Evolutionary conservation across 306 rosid species (phyloP).

Genomic region (Argentina anserina): DNA sequence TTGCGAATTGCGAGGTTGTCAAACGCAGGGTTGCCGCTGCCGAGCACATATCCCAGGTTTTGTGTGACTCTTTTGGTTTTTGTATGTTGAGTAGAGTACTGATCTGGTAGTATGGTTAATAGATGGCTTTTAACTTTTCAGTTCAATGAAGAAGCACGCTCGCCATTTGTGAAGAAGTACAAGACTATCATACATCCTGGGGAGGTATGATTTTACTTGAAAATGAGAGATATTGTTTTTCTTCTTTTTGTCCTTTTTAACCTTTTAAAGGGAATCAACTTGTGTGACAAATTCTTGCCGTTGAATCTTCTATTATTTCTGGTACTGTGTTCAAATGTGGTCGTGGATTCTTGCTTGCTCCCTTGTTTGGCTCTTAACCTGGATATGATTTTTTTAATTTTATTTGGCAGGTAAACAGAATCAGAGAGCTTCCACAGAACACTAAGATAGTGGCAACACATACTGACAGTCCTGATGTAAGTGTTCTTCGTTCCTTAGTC

Average conservation of each 20-base stretch:
- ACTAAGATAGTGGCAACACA: slow-evolving; percentile 94
- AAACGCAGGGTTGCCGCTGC: slow-evolving; percentile 99
- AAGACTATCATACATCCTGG: slow-evolving; percentile 99
- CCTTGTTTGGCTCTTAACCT: neutral
- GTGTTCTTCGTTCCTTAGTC: slow-evolving; percentile 18
- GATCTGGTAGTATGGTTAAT: neutral
- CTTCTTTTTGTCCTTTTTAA: too few species aligned
- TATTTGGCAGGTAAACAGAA: slow-evolving; percentile 77
- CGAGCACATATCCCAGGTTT: slow-evolving; percentile 94
- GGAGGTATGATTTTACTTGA: slow-evolving; percentile 53
- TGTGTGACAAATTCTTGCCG: neutral
- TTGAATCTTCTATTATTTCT: neutral
- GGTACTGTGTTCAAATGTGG: too few species aligned
- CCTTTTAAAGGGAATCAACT: neutral
- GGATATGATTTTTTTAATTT: neutral
- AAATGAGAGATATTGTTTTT: neutral
- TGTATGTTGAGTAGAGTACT: slow-evolving; percentile 10
- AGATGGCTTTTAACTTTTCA: slow-evolving; percentile 29
- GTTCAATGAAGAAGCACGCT: slow-evolving; percentile 99
- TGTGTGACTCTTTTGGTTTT: slow-evolving; percentile 3
- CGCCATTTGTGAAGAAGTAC: slow-evolving; percentile 98
- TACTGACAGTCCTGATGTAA: slow-evolving; percentile 96
- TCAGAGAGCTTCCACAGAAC: slow-evolving; percentile 93
- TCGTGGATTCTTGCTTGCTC: neutral
- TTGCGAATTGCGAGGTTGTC: slow-evolving; percentile 97